These are phyloP conservation scores for Cystofilobasidium bisporidii DNA, from an alignment of 768 basidiomycete genomes.

Conservation along the genomic window DNA sequence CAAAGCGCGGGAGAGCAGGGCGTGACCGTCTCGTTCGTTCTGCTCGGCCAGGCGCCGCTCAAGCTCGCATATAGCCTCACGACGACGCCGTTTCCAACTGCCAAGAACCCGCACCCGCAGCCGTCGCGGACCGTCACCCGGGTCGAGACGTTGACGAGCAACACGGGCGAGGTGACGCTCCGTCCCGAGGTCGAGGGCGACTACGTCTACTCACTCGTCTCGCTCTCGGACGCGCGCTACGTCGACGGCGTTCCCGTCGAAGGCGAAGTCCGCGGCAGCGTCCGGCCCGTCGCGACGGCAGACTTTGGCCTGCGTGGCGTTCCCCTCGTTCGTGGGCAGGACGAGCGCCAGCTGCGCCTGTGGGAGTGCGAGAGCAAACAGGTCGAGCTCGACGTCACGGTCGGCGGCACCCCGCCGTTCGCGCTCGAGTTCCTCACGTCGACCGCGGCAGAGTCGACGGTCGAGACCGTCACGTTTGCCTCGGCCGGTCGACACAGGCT, in stretches of 20 bases:
- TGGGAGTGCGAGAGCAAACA: conserved; percentile 1
- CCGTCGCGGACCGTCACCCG: not conserved
- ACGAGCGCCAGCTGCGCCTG: not conserved
- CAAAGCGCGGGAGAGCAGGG: conserved; percentile 59
- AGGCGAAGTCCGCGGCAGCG: conserved; percentile 50
- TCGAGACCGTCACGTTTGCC: conserved; percentile 31
- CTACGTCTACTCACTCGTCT: conserved; percentile 70
- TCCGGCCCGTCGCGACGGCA: conserved; percentile 82
- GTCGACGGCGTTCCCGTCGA: conserved; percentile 56
- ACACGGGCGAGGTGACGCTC: conserved; percentile 64
- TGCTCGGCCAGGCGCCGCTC: conserved; percentile 86
- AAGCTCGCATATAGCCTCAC: conserved; percentile 56
- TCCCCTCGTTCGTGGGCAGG: too few relatives aligned
- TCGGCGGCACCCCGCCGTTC: conserved; percentile 59
- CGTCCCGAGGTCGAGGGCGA: conserved; percentile 83
- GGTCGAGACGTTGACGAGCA: conserved; percentile 43
- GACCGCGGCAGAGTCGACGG: conserved; percentile 31
- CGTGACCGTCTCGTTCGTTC: conserved; percentile 71
- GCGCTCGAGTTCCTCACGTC: conserved; percentile 30
- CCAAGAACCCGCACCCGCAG: conserved; percentile 38
- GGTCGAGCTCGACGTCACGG: conserved; percentile 45
- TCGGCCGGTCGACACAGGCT: conserved; percentile 60
- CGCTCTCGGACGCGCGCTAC: conserved; percentile 77
- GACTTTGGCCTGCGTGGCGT: conserved; percentile 48
- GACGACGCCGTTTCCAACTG: conserved; percentile 33